These are phyloP conservation scores for Phialemoniopsis sp. DNA, from an alignment of 2,329 filamentous ascomycete species.

Conservation along the genomic window DNA sequence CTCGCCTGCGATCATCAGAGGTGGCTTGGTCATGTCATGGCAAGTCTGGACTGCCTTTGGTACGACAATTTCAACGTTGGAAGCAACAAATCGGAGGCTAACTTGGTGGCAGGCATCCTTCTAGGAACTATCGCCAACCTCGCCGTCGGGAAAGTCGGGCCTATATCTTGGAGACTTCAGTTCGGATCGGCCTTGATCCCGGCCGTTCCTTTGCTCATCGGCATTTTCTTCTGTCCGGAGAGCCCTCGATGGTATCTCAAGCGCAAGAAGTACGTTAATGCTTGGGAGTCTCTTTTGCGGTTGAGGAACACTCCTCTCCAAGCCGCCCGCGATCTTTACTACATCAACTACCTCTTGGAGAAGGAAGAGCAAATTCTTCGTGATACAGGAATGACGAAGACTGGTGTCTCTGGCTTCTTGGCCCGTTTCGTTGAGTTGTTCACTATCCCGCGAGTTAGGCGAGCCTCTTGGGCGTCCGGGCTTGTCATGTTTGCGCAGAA, in stretches of 20 bases:
- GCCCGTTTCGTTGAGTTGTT: conserved; percentile 53
- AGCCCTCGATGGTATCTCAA: conserved; percentile 65
- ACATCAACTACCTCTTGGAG: conserved; percentile 48
- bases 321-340: conserved; percentile 59
- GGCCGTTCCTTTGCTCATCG: conserved; percentile 53
- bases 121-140: conserved; percentile 64
- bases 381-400: neutral
- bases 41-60: conserved; percentile 52
- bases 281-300: conserved; percentile 50
- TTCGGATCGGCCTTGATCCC: conserved; percentile 63
- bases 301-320: conserved; percentile 56
- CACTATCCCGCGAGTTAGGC: conserved; percentile 51
- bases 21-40: conserved; percentile 50
- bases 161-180: conserved; percentile 59
- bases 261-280: conserved; percentile 48
- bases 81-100: no score
- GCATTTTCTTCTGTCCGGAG: conserved; percentile 59
- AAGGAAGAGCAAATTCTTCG: conserved; percentile 27
- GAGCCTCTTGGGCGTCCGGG: conserved; percentile 62
- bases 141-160: conserved; percentile 53
- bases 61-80: no score
- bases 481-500: conserved; percentile 66
- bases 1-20: conserved; percentile 46
- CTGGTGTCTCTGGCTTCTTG: conserved; percentile 30
- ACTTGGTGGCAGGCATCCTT: conserved; percentile 66